Base-by-base conservation (phyloP, 306 rosid genomes). In the Ziziphus jujuba region DNA sequence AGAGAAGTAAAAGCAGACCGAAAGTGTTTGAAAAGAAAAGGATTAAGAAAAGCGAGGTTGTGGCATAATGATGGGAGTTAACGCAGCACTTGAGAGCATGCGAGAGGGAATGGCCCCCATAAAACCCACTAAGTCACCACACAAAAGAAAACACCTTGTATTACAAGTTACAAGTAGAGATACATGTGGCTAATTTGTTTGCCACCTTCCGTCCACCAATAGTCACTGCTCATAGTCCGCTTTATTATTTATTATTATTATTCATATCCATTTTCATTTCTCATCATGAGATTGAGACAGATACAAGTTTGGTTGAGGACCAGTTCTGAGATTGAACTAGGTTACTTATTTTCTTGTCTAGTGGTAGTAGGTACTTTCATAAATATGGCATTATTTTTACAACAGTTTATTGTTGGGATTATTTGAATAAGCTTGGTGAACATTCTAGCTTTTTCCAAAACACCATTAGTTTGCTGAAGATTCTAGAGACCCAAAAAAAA, bases 1-100 rank as follows among this genome's bases (percentile, higher is more conserved):
- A 35, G 33, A n/a, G 28, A 69, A 64, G 24, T 11, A 53, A 64
- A 73, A 62, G 69, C 36, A 44, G 43, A 80, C 57, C 72, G 79
- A 70, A 79, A 81, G 75, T 49, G 49, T 28, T 63, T 34, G 72
- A 72, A 71, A 72, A 68, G 54, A 66, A 65, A 77, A 43, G 75
- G 78, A 63, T 55, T 59, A 73, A 76, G 59, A 57, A 80, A 75
- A 78, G 90, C 75, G 81, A 70, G 80, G 82, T 24, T 9, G 6
- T 71, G 84, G 28, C 70, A 84, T 84, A 68, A 90, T 87, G 85
- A 80, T 72, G 82, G 60, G 19, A 75, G 79, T 44, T 19, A 21
- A 33, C 56, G 72, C 60, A 28, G 81, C 81, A 83, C 87, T 84
- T 61, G 88, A 87, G 78, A 66, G 87, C 83, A 53, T 20, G 65